These are phyloP conservation scores for Psilocybe sp. DNA, from an alignment of 768 basidiomycete genomes.

Conservation along the genomic window DNA sequence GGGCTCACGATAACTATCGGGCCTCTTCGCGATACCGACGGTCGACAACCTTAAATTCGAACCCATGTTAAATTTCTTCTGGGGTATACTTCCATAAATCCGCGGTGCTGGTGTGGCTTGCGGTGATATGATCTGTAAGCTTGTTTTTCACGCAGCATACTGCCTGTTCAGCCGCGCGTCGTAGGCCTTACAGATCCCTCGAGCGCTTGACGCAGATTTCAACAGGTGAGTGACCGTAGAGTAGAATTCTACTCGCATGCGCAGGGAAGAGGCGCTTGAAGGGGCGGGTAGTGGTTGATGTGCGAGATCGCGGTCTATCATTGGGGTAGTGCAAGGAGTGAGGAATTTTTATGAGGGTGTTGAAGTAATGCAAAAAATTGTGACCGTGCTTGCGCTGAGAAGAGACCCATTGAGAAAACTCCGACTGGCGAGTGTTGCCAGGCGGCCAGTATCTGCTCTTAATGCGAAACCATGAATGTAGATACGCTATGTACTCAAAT, in stretches of 20 bases:
- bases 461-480: constrained; percentile 98
- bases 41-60: no score
- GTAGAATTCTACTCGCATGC: constrained; percentile 57
- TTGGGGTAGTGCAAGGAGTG: constrained; percentile 93
- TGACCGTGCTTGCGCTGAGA: constrained; percentile 55
- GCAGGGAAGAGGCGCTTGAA: constrained; percentile 77
- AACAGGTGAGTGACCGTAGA: constrained; percentile 61
- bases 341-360: constrained; percentile 51
- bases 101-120: no score
- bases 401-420: constrained; percentile 83
- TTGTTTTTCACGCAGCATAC: no score
- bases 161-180: no score
- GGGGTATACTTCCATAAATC: no score
- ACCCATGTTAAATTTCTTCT: no score
- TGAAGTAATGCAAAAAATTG: constrained; percentile 49
- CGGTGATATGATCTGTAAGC: no score
- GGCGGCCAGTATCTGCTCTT: constrained; percentile 98
- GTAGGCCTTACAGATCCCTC: no score
- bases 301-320: constrained; percentile 65
- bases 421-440: constrained; percentile 98
- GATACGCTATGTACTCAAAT: constrained; percentile 55
- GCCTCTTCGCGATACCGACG: no score
- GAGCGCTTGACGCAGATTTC: no score
- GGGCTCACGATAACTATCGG: no score
- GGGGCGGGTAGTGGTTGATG: constrained; percentile 93